Evolutionary conservation across 2,329 filamentous ascomycete species (phyloP), one percentile per base, ranked within the genome.

Genomic region (Septoria petroselini): DNA sequence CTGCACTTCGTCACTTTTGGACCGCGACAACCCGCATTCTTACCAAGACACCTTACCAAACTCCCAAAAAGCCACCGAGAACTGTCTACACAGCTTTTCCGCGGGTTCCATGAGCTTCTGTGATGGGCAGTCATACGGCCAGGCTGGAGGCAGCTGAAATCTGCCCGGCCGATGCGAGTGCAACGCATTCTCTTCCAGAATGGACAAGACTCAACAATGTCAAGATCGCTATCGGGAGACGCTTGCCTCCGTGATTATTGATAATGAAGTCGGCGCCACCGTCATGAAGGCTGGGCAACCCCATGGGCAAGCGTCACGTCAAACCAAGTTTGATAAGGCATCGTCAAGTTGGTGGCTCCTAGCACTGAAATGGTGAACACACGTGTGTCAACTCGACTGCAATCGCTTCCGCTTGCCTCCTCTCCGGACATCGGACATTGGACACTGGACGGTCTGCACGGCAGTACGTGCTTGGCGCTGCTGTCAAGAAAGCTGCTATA

Each of bases 71-170:
- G 30, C 41, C 31, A 25, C 30, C 30, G 31, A 34, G 15, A 19
- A 45, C 25, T 27, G 9, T 14, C 19, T 18, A n/a, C 15, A 34
- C 11, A 30, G 5, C n/a, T 34, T 42, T 38, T 49, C 47, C 47
- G 40, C 47, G 25, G 41, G 30, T 37, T 50, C 41, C 27, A 50
- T 41, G 29, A 45, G 41, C 34, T 25, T 35, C 34, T 35, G 25
- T 41, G 41, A 41, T 34, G 15, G 9, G n/a, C 27, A 38, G n/a
- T 14, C 42, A 29, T 38, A n/a, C n/a, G n/a, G n/a, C n/a, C n/a
- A n/a, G n/a, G 42, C 23, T 23, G 18, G 35, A 17, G 14, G 7
- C 29, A 4, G 8, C 18, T 34, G 15, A 11, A 15, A 25, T 44
- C n/a, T n/a, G n/a, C n/a, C n/a, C n/a, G n/a, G n/a, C n/a, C n/a